Conservation (phyloP, 1,284 basidiomycete species). For the Rhizopogon parksii region DNA sequence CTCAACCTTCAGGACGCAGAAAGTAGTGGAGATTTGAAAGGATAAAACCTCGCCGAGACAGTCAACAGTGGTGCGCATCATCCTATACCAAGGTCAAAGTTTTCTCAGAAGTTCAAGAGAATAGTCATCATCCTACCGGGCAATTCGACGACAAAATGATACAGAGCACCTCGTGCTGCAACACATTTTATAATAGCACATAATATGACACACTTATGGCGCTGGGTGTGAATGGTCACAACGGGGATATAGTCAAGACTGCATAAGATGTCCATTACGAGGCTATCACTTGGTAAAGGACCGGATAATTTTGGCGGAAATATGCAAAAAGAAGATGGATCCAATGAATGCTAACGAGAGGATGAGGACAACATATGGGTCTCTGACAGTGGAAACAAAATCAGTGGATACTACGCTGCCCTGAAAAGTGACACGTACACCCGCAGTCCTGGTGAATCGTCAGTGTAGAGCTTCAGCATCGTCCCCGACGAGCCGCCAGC, state of each 20-base stretch:
- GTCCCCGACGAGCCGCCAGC: constrained; percentile 96
- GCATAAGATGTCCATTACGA: constrained; percentile 13
- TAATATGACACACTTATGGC: neutral
- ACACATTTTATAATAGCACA: neutral
- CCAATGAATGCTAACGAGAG: constrained; percentile 97
- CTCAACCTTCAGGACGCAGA: neutral
- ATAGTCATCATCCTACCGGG: no score
- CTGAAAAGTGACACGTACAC: constrained; percentile 60
- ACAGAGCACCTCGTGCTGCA: neutral
- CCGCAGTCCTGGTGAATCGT: constrained; percentile 92
- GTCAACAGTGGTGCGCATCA: neutral
- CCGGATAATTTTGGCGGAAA: constrained; percentile 91
- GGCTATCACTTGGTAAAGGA: constrained; percentile 72
- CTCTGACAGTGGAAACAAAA: constrained; percentile 44
- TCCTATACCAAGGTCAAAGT: neutral
- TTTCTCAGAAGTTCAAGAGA: neutral
- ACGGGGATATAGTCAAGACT: neutral
- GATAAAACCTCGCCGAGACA: no score
- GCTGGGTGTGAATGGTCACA: neutral
- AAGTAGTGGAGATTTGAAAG: neutral
- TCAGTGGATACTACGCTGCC: constrained; percentile 2
- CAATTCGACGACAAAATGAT: neutral
- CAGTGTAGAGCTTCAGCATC: constrained; percentile 98
- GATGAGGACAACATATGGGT: constrained; percentile 96
- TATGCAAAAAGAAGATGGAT: constrained; percentile 98